Base-by-base conservation (phyloP, 2,329 filamentous ascomycete genomes). In the Ceratocystis colombiana region DNA sequence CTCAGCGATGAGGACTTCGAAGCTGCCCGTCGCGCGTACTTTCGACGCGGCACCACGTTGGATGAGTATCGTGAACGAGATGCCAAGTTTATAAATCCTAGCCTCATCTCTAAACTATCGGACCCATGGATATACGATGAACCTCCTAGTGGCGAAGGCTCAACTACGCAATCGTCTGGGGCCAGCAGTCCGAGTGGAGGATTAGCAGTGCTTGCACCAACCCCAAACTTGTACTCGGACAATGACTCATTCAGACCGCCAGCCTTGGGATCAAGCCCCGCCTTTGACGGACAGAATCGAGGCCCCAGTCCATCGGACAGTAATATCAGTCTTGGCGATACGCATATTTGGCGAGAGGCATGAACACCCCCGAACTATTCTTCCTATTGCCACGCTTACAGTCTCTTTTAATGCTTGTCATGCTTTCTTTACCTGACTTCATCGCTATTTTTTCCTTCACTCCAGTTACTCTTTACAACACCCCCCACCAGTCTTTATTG, bases 81-180 rank as follows among this genome's bases (percentile, higher is more conserved):
- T 0, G 73, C 86, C 73, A 79, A 78, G 61, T 95, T 91, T 74
- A 78, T 91, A 62, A 94, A 93, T 71, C 90, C 90, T 1, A 93
- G 84, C 73, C 76, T 95, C 10, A 78, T 86, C 3, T 76, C 79
- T 41, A 86, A 86, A 79, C 77, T 91, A n/a, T 80, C 85, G 71
- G 83, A 85, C 70, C 81, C 87, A 0, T 90, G 88, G 88, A 84
- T 90, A 64, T 83, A 84, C 70, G 73, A 78, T 62, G 30, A 69
- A 70, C 17, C 46, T 55, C 8, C 61, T 7, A 63, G 41, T 25
- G 61, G 61, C 7, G 44, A 63, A 33, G 61, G 41, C 44, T 63
- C 61, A 30, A 20, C 61, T 15, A 33, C 61, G 10, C 44, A 20
- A 10, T 65, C 64, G n/a, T 65, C 64, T 1, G 64, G 55, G 4